A percentile compares a stretch with the other conserved stretches of the same genome.
phyloP scores from a whole-genome alignment of 257 asterid genomes.

The Asclepias syriaca region DNA sequence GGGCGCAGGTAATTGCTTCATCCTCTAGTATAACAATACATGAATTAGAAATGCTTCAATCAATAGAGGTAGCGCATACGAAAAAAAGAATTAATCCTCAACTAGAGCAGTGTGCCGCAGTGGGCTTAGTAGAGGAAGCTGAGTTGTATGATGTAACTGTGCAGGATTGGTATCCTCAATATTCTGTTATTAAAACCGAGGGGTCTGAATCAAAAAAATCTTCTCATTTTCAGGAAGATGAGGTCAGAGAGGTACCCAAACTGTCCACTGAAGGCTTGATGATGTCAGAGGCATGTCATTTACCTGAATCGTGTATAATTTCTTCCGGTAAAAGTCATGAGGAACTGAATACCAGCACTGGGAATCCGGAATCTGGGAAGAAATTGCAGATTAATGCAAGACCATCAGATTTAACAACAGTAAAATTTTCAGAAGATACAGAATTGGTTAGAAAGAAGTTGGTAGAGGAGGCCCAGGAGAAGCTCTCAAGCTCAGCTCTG shows the following conservation, averaged over 20 bases:
- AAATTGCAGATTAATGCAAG: constrained; percentile 25
- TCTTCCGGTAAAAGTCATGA: not conserved
- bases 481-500: too few relatives aligned
- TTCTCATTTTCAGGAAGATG: constrained; percentile 7
- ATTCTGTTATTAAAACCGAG: constrained; percentile 18
- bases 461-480: too few relatives aligned
- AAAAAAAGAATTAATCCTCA: constrained; percentile 6
- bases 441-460: too few relatives aligned
- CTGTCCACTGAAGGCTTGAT: not conserved
- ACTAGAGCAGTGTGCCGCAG: constrained; percentile 15
- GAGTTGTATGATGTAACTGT: constrained; percentile 47
- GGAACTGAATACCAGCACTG: not conserved
- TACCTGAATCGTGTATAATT: constrained; percentile 15
- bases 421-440: constrained; percentile 29
- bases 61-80: constrained; percentile 10
- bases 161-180: constrained; percentile 28
- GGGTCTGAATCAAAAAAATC: constrained; percentile 21
- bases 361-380: constrained; percentile 5
- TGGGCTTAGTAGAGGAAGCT: constrained; percentile 30
- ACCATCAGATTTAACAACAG: constrained; percentile 14
- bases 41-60: not conserved
- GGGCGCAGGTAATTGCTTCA: constrained; percentile 61
- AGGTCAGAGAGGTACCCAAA: constrained; percentile 7
- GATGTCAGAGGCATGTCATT: constrained; percentile 11
- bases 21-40: not conserved